Percentiles rank a stretch among this genome's conserved stretches.
Evolutionary conservation across 345 rosid genomes (phyloP).

Genomic region (Ceriops tagal): DNA sequence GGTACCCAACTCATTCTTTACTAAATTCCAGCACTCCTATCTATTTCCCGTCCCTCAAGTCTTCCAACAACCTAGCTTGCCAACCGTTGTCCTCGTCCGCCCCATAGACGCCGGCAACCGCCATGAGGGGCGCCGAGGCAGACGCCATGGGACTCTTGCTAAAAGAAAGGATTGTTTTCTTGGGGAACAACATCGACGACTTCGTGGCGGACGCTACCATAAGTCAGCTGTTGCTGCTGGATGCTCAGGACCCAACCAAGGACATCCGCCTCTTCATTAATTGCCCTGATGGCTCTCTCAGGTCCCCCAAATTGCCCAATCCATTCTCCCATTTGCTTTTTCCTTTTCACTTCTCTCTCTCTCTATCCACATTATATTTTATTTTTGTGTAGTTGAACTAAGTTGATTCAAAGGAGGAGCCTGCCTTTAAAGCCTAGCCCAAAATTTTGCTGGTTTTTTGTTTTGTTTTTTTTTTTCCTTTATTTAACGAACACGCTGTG

Average conservation of each 20-base stretch:
- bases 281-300: slow-evolving; percentile 86
- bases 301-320: slow-evolving; percentile 30
- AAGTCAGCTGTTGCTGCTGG: slow-evolving; percentile 78
- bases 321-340: no score
- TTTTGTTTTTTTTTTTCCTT: no score
- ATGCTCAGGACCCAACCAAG: slow-evolving; percentile 82
- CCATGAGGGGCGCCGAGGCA: slow-evolving; percentile 67
- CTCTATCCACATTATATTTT: no score
- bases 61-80: slow-evolving; percentile 32
- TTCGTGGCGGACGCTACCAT: slow-evolving; percentile 82
- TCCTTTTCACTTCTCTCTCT: no score
- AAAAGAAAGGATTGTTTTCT: slow-evolving; percentile 75
- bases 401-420: no score
- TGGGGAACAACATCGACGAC: slow-evolving; percentile 74
- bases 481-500: no score
- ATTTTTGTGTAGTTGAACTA: no score
- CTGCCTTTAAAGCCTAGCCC: no score
- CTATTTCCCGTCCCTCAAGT: slow-evolving; percentile 22
- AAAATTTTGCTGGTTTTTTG: no score
- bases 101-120: slow-evolving; percentile 58
- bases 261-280: slow-evolving; percentile 88
- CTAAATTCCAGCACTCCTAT: slow-evolving; percentile 19
- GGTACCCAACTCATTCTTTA: slow-evolving; percentile 4
- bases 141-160: slow-evolving; percentile 90
- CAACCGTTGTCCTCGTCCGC: slow-evolving; percentile 13